Evolutionary conservation across 2,329 filamentous ascomycete species (phyloP), one percentile per base, ranked within the genome.

Genomic region (Aspergillus pseudonomiae): DNA sequence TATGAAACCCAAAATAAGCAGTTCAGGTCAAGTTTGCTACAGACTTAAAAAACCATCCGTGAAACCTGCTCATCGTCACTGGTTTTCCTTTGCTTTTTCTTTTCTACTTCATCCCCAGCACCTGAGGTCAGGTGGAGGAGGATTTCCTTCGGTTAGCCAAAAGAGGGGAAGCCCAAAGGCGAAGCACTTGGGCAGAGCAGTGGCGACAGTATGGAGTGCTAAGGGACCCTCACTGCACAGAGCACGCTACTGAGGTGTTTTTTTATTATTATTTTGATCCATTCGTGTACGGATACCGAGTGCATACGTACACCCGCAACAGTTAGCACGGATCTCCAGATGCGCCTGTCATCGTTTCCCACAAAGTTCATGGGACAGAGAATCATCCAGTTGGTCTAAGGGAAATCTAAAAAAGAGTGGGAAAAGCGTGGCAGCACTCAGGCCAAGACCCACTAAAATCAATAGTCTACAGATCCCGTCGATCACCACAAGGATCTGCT

Each of bases 401-500:
- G 24, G 45, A 50, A 41, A 34, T 36, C 21, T 46, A 6, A 32
- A 56, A 56, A 59, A 21, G 26, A 59, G 59, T 54, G 48, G 56
- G 41, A 65, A 68, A 66, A 68, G 68, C 62, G 68, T 72, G 70
- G 69, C 69, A 69, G 68, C 66, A 65, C 57, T 61, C 62, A 67
- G 21, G 74, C 74, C 74, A 75, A 74, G 71, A 57, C 66, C 65
- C 67, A 70, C 74, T 73, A 75, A 76, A 70, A 73, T 71, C 75
- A 77, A 77, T 77, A 77, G 75, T 77, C 67, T 63, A 73, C 72
- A 72, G 74, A 77, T 77, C 74, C 69, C 64, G 75, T 75, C 75
- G 75, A 77, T 77, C 75, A 70, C 50, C 63, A 64, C 70, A 61
- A 66, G 73, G 73, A 75, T 74, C 72, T 70, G 63, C 70, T 65